Base-by-base conservation (phyloP, 2,329 filamentous ascomycete species). In the Penicillium paneum region DNA sequence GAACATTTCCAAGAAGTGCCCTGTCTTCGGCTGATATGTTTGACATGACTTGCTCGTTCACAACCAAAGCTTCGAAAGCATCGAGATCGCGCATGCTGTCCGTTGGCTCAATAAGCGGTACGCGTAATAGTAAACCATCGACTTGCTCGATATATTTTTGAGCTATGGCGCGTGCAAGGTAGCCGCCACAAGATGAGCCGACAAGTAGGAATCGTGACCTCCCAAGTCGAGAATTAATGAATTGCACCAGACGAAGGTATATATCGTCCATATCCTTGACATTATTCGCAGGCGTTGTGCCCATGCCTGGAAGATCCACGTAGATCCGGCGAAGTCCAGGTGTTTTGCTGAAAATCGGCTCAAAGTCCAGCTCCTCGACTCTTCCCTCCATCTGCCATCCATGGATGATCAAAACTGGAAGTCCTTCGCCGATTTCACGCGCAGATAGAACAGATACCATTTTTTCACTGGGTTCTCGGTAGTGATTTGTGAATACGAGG, bases 291-390 rank as follows among this genome's bases (percentile, higher is more conserved):
- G 67, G 67, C 28, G 66, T 66, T 44, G 15, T 51, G 42, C 65
- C 67, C 65, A 66, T 67, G 44, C 67, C 66, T 44, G 66, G 67
- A 19, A 69, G 65, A 52, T 68, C 67, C 5, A 67, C 57, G 43
- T 69, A 69, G 31, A 69, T 67, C 11, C 67, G 63, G 26, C 46
- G 55, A 49, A 67, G 52, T n/a, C 49, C 54, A 1, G 53, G 50
- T 50, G 15, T 54, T 48, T 54, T 62, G 38, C 13, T 59, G 58
- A 69, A 66, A 11, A 68, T 66, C 8, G 66, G 67, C 52, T 69
- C 67, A 39, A 68, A 67, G 56, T 67, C 67, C 8, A 54, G 31
- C 45, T 58, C 53, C 40, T 69, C 67, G 21, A 43, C 59, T 55
- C 38, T 59, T 28, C 57, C 61, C 1, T 59, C 31, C 52, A 66